Conservation (phyloP, 2,329 filamentous ascomycete genomes). For the Cladosporium sp. region DNA sequence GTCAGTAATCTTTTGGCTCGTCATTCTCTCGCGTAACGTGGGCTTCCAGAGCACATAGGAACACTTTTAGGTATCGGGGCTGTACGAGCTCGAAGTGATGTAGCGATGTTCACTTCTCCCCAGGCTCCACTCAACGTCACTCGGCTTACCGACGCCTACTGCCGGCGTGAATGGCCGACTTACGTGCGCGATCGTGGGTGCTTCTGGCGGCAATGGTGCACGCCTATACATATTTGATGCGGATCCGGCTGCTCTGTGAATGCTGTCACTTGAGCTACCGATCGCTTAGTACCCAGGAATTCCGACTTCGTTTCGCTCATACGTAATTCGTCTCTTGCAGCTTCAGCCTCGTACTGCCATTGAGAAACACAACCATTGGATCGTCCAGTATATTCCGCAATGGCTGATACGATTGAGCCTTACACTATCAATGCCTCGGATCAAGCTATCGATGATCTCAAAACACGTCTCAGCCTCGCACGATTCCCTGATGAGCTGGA, state of each 20-base stretch:
- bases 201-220: background rate
- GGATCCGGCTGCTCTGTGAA: too few relatives aligned
- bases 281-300: too few relatives aligned
- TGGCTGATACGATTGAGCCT: slow-evolving; percentile 22
- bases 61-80: too few relatives aligned
- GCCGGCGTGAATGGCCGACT: slow-evolving; percentile 1
- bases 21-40: too few relatives aligned
- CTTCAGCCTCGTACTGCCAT: background rate
- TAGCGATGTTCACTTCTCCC: background rate
- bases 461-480: slow-evolving; percentile 50
- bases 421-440: slow-evolving; percentile 49
- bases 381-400: background rate
- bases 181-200: background rate
- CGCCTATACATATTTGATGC: too few relatives aligned
- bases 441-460: slow-evolving; percentile 47
- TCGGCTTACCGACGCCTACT: background rate
- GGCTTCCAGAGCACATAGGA: too few relatives aligned
- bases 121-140: too few relatives aligned
- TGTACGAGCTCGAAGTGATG: too few relatives aligned
- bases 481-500: slow-evolving; percentile 54
- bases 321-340: background rate
- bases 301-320: too few relatives aligned
- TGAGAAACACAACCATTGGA: background rate
- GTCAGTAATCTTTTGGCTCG: too few relatives aligned
- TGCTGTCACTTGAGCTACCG: too few relatives aligned